These are phyloP conservation scores for Neurospora pannonica DNA, from an alignment of 495 filamentous ascomycete genomes.

Conservation along the genomic window DNA sequence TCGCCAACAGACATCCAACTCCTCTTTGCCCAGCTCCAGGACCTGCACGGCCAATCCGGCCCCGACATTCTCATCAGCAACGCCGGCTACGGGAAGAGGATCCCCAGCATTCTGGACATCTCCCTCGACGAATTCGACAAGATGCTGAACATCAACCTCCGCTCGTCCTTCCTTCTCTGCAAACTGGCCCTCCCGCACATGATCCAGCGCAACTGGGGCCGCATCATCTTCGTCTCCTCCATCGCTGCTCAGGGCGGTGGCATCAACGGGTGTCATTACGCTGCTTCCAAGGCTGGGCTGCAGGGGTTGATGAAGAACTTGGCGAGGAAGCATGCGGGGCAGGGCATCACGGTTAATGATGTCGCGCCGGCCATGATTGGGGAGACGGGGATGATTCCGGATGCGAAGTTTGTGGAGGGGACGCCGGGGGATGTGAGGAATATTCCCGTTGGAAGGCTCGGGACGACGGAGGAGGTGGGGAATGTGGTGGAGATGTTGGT, in stretches of 20 bases:
- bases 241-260: constrained; percentile 58
- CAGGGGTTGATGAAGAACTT: constrained; percentile 59
- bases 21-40: constrained; percentile 44
- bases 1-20: constrained; percentile 39
- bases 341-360: constrained; percentile 65
- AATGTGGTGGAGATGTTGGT: constrained; percentile 60
- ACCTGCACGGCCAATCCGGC: constrained; percentile 38
- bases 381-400: constrained; percentile 57
- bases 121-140: constrained; percentile 55
- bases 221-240: constrained; percentile 59
- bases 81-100: constrained; percentile 27
- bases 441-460: constrained; percentile 53
- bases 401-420: constrained; percentile 38
- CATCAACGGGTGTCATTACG: constrained; percentile 63
- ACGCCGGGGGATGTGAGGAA: constrained; percentile 40
- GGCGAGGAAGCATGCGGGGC: constrained; percentile 48
- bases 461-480: constrained; percentile 57
- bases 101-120: constrained; percentile 27
- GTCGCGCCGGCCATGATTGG: constrained; percentile 70
- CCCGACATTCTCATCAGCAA: constrained; percentile 56
- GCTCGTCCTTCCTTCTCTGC: constrained; percentile 54
- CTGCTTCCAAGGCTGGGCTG: constrained; percentile 54
- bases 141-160: constrained; percentile 55
- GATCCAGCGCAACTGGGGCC: constrained; percentile 52
- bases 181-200: constrained; percentile 58